phyloP scores from a whole-genome alignment of 2,329 filamentous ascomycete species.

The Colletotrichum tanaceti region DNA sequence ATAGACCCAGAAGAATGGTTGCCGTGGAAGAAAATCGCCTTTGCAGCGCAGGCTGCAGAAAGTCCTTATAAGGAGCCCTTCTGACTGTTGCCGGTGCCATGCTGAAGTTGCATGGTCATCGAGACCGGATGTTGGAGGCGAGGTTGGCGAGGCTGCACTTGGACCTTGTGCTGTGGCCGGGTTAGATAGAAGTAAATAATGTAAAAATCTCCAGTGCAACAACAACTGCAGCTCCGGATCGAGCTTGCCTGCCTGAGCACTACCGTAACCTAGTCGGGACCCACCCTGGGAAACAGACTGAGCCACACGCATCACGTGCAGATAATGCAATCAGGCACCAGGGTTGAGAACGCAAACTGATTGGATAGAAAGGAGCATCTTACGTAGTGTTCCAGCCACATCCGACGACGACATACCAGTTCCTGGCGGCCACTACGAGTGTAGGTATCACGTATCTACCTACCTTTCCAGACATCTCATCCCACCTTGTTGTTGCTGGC shows the following conservation, averaged over 20 bases:
- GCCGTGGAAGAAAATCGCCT: constrained; percentile 85
- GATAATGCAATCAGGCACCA: constrained; percentile 32
- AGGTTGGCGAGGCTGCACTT: constrained; percentile 42
- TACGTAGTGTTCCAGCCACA: constrained; percentile 39
- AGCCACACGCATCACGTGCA: constrained; percentile 27
- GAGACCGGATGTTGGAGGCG: constrained; percentile 45
- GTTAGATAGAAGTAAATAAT: constrained; percentile 43
- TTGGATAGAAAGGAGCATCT: constrained; percentile 24
- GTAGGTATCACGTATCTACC: not conserved
- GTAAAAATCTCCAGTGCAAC: constrained; percentile 40
- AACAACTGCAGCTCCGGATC: constrained; percentile 34
- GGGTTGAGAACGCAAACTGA: constrained; percentile 22
- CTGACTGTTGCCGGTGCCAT: constrained; percentile 67
- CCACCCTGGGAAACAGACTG: not conserved
- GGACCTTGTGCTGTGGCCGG: constrained; percentile 32
- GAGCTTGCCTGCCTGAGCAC: constrained; percentile 25
- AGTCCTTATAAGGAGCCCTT: constrained; percentile 82
- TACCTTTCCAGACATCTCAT: constrained; percentile 5
- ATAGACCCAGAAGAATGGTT: constrained; percentile 74
- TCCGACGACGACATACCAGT: constrained; percentile 35
- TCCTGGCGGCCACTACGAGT: constrained; percentile 19
- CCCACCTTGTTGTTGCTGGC: not conserved
- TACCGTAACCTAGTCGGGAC: constrained; percentile 7
- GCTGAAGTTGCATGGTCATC: constrained; percentile 58
- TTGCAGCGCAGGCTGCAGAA: constrained; percentile 88